phyloP scores from a whole-genome alignment of 2,329 filamentous ascomycete species.

The Aureobasidium musti region DNA sequence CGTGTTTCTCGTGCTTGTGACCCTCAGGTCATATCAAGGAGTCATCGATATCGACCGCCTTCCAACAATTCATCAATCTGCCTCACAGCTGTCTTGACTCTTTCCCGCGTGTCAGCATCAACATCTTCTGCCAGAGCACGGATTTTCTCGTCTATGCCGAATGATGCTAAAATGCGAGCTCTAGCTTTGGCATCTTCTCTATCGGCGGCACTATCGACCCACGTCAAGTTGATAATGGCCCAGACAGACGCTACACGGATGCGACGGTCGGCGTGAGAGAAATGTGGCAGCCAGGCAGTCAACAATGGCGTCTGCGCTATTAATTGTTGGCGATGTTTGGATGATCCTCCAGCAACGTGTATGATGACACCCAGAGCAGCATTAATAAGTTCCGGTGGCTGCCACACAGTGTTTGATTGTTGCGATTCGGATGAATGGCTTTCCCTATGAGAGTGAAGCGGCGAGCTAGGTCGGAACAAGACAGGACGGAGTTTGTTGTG shows the following conservation, averaged over 20 bases:
- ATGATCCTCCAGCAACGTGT: slow-evolving; percentile 80
- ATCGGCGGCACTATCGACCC: slow-evolving; percentile 73
- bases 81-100: slow-evolving; percentile 76
- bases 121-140: slow-evolving; percentile 54
- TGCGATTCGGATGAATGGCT: slow-evolving; percentile 45
- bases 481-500: slow-evolving; percentile 72
- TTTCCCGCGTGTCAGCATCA: slow-evolving; percentile 79
- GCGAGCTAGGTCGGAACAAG: slow-evolving; percentile 37
- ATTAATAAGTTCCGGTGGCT: slow-evolving; percentile 66
- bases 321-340: slow-evolving; percentile 74
- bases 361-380: slow-evolving; percentile 80
- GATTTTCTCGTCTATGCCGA: slow-evolving; percentile 48
- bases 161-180: slow-evolving; percentile 67
- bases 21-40: slow-evolving; percentile 23
- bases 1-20: background rate
- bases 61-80: slow-evolving; percentile 58
- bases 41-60: slow-evolving; percentile 30
- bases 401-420: slow-evolving; percentile 44
- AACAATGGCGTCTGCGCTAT: slow-evolving; percentile 76
- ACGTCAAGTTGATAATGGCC: slow-evolving; percentile 82
- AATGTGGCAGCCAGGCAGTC: slow-evolving; percentile 69
- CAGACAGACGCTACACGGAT: slow-evolving; percentile 80
- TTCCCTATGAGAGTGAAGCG: background rate
- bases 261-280: slow-evolving; percentile 69
- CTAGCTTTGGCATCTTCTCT: slow-evolving; percentile 65